Base-by-base conservation (phyloP, 2,329 filamentous ascomycete species). In the Cordyceps javanica region DNA sequence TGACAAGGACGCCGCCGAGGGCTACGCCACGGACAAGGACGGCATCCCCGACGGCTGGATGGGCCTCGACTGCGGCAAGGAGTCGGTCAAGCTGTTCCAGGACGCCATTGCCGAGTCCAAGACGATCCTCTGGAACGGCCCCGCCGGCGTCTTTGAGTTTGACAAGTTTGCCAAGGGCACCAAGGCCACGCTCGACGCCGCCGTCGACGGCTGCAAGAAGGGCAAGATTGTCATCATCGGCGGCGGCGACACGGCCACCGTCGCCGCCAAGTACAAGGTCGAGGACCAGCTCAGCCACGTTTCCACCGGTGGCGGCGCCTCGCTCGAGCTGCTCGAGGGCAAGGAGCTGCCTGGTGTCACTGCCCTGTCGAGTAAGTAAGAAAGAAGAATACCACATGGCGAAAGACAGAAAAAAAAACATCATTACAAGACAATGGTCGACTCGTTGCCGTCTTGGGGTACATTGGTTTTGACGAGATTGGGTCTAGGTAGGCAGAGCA, bases 81-180 rank as follows among this genome's bases (percentile, higher is more conserved):
- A 97, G 86, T 92, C 87, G 65, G 82, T 95, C 69, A 84, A 91
- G 78, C 83, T 95, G 58, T 97, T 89, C 86, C 86, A 93, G 81
- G 79, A 88, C 71, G 86, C 92, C 65, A 97, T 99, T 66, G 81
- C 82, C 64, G 86, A 93, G 69, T 85, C 93, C 64, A 86, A 97
- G 83, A 99, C 94, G 58, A 97, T 99, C 73, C 89, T 99, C 63
- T 99, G 94, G 94, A 99, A 99, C 81, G 94, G 94, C 58, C 94
- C 94, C 57, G 87, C 93, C 16, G 94, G 94, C 74, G 94, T 99
- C 66, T 99, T 99, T 69, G 94, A 99, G 83, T 89, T 97, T 70
- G 90, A 97, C 61, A 88, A 89, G 72, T 99, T 99, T 73, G 90
- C 92, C 69, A 87, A 81, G 62, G 94, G 91, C 67, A 99, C 94